phyloP scores from a whole-genome alignment of 2,329 filamentous ascomycete genomes.

The Blastomyces parvus region DNA sequence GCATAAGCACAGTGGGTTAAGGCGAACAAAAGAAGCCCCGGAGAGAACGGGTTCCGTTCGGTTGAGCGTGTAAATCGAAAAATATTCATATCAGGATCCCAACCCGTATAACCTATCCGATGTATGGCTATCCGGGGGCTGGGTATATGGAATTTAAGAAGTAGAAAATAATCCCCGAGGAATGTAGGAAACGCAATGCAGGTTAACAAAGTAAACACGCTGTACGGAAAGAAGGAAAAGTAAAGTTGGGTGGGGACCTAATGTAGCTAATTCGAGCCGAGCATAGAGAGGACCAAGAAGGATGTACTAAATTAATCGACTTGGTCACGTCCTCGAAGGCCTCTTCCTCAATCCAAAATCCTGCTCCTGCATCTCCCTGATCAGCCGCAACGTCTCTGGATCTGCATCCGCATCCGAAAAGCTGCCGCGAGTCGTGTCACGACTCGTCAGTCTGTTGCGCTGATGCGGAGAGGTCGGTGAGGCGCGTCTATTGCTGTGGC shows the following conservation, averaged over 20 bases:
- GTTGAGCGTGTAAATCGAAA: neutral
- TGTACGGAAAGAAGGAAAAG: neutral
- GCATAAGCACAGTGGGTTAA: neutral
- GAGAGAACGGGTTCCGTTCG: neutral
- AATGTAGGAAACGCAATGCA: neutral
- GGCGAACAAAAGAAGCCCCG: neutral
- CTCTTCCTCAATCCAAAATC: slow-evolving; percentile 37
- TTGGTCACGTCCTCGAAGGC: slow-evolving; percentile 12
- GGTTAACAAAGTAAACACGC: neutral
- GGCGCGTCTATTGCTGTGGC: slow-evolving; percentile 34
- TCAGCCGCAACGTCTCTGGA: slow-evolving; percentile 36
- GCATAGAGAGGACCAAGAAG: neutral
- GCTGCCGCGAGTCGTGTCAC: slow-evolving; percentile 16
- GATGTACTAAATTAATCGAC: neutral
- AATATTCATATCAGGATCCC: neutral
- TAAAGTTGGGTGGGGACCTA: neutral
- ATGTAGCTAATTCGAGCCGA: neutral
- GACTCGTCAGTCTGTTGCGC: slow-evolving; percentile 18
- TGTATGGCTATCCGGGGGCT: neutral
- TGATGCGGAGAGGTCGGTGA: slow-evolving; percentile 17
- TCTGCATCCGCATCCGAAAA: slow-evolving; percentile 29
- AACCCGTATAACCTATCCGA: neutral
- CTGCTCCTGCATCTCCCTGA: slow-evolving; percentile 38
- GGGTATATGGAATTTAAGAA: neutral
- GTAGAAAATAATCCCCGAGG: neutral